Evolutionary conservation across 176 grass and related monocot genomes (phyloP).

Genomic region (Zea mays): DNA sequence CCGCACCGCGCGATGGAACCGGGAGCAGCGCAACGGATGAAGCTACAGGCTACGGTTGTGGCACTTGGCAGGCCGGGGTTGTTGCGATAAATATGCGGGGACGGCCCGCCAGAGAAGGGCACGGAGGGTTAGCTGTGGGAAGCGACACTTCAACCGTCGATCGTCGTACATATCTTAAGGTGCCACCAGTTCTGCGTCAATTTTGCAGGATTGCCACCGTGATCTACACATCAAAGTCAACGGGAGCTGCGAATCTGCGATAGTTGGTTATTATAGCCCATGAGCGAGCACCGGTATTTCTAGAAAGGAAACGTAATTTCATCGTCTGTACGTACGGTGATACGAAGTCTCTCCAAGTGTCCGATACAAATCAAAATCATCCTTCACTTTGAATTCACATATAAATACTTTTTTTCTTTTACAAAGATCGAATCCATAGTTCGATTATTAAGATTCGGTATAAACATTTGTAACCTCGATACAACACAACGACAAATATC

Average conservation of each 20-base stretch:
- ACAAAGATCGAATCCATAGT: too few species aligned
- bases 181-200: background rate
- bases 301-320: too few species aligned
- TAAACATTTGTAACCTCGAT: too few species aligned
- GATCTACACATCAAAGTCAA: background rate
- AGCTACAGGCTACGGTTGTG: background rate
- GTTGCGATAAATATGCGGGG: background rate
- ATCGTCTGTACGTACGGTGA: too few species aligned
- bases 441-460: too few species aligned
- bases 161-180: background rate
- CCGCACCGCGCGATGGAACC: background rate
- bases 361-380: too few species aligned
- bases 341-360: too few species aligned
- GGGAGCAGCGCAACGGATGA: background rate
- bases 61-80: background rate
- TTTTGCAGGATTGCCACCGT: constrained; percentile 24
- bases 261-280: too few species aligned
- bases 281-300: too few species aligned
- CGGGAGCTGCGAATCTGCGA: background rate
- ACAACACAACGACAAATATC: too few species aligned
- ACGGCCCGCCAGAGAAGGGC: background rate
- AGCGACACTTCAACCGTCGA: background rate
- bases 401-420: too few species aligned
- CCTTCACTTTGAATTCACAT: too few species aligned
- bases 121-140: constrained; percentile 12